Evolutionary conservation across 2,329 filamentous ascomycete genomes (phyloP).

Genomic region (Plectosphaerella plurivora): DNA sequence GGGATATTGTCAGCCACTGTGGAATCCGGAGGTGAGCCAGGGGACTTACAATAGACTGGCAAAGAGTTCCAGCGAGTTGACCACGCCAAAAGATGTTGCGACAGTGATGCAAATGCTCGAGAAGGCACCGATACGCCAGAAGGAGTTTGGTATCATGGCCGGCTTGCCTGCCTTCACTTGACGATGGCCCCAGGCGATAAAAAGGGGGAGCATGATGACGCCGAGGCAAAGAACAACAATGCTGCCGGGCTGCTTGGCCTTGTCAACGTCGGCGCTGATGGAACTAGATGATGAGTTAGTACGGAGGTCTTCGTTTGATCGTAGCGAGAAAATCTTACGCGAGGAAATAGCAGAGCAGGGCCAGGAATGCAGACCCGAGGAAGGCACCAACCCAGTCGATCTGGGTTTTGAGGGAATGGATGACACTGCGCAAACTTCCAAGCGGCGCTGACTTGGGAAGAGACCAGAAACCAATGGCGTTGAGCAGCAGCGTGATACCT

Average conservation of each 20-base stretch:
- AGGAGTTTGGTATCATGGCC: conserved; percentile 56
- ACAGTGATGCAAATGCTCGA: conserved; percentile 49
- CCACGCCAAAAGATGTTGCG: conserved; percentile 37
- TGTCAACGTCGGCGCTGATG: conserved; percentile 31
- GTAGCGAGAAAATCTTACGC: conserved; percentile 31
- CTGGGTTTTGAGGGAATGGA: conserved; percentile 21
- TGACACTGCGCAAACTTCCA: conserved; percentile 1
- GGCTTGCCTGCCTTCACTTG: conserved; percentile 40
- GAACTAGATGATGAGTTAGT: conserved; percentile 13
- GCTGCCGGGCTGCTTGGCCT: conserved; percentile 36
- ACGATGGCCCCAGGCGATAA: conserved; percentile 49
- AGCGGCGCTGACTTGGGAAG: conserved; percentile 9
- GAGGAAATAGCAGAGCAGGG: conserved; percentile 48
- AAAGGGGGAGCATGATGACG: conserved; percentile 37
- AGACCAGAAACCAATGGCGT: neutral
- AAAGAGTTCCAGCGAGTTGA: conserved; percentile 43
- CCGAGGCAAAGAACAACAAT: conserved; percentile 41
- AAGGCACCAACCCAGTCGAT: conserved; percentile 51
- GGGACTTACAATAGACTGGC: conserved; percentile 41
- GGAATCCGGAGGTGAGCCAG: conserved; percentile 2
- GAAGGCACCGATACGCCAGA: conserved; percentile 57
- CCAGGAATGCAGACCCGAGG: conserved; percentile 40
- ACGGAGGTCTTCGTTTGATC: neutral
- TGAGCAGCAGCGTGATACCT: conserved; percentile 6
- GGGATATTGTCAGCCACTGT: neutral